phyloP scores from a whole-genome alignment of 306 rosid species.

The Prunus mira region DNA sequence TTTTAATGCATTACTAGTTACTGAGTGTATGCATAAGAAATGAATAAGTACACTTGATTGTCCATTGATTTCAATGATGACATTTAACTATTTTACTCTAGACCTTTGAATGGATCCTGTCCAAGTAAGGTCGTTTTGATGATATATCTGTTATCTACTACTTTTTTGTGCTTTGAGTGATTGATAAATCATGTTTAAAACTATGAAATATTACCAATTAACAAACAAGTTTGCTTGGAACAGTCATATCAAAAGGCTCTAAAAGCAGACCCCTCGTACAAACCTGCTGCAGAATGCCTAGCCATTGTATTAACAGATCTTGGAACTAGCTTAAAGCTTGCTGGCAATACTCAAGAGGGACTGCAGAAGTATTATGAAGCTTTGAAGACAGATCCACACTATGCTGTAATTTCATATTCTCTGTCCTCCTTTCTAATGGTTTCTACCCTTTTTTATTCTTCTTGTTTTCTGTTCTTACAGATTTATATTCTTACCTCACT shows the following conservation, averaged over 20 bases:
- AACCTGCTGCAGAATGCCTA: conserved; percentile 89
- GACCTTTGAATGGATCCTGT: neutral
- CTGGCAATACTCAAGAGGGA: conserved; percentile 95
- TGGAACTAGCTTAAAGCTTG: conserved; percentile 96
- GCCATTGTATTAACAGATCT: conserved; percentile 98
- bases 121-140: neutral
- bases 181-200: conserved; percentile 10
- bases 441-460: neutral
- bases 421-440: conserved; percentile 15
- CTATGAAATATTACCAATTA: conserved; percentile 8
- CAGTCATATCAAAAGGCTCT: conserved; percentile 98
- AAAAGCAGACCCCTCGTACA: conserved; percentile 70
- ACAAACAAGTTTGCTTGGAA: conserved; percentile 34
- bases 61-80: neutral
- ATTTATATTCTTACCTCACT: conserved; percentile 13
- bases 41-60: neutral
- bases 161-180: conserved; percentile 6
- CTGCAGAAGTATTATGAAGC: conserved; percentile 98
- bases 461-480: conserved; percentile 5
- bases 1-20: neutral
- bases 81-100: neutral
- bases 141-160: neutral
- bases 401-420: conserved; percentile 65
- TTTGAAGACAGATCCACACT: conserved; percentile 83
- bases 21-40: neutral